A percentile compares a stretch with the other conserved stretches of the same genome.
phyloP scores from a whole-genome alignment of 345 rosid genomes.

The Arabis hirsuta region DNA sequence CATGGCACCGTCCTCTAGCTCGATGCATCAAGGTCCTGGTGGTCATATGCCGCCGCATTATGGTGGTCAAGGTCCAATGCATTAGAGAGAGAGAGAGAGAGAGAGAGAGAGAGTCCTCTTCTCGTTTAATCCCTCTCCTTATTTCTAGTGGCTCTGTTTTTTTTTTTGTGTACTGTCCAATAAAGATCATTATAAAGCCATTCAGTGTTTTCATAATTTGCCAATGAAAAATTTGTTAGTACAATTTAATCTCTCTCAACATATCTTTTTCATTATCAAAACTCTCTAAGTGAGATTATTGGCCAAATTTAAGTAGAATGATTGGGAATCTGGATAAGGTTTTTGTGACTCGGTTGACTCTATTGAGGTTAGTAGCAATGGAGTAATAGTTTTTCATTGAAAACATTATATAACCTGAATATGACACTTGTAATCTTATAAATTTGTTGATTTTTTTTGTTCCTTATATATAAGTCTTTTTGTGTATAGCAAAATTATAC shows the following conservation, averaged over 20 bases:
- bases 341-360: too few species aligned
- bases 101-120: too few species aligned
- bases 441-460: too few species aligned
- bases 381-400: too few species aligned
- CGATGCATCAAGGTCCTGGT: conserved; percentile 48
- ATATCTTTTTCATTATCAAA: conserved; percentile 16
- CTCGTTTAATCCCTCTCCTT: conserved; percentile 25
- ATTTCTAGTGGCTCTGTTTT: conserved; percentile 5
- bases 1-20: conserved; percentile 53
- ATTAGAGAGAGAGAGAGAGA: conserved; percentile 20
- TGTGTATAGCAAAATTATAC: too few species aligned
- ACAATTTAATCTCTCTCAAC: not conserved
- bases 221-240: too few species aligned
- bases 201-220: not conserved
- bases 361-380: too few species aligned
- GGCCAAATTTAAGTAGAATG: not conserved
- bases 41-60: conserved; percentile 43
- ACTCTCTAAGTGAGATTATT: conserved; percentile 9
- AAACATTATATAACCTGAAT: too few species aligned
- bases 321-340: conserved; percentile 10
- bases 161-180: conserved; percentile 1
- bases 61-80: conserved; percentile 73
- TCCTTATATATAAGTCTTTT: too few species aligned
- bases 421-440: too few species aligned
- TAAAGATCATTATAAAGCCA: conserved; percentile 8